phyloP scores from a whole-genome alignment of 2,329 filamentous ascomycete species.

The Fusarium sp. region DNA sequence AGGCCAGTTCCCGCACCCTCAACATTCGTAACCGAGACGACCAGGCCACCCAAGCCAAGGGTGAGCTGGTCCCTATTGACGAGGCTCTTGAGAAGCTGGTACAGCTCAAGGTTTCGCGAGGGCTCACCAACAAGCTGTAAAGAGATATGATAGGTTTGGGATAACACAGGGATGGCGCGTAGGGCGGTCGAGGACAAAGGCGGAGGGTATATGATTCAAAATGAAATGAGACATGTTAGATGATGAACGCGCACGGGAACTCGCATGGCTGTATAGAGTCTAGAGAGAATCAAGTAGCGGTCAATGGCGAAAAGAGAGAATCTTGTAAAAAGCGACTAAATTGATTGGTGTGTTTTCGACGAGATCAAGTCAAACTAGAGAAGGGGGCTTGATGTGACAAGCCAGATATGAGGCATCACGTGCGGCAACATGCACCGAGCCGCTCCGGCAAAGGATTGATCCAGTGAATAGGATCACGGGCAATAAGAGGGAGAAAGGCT shows the following conservation, averaged over 20 bases:
- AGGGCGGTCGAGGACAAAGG: constrained; percentile 38
- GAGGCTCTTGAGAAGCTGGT: constrained; percentile 69
- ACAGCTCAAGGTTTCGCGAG: constrained; percentile 64
- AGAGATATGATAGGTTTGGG: constrained; percentile 17
- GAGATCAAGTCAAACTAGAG: constrained; percentile 15
- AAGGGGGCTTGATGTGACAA: constrained; percentile 22
- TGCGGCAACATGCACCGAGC: constrained; percentile 11
- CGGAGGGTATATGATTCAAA: constrained; percentile 34
- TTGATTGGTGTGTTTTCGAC: constrained; percentile 9
- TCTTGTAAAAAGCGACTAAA: constrained; percentile 4
- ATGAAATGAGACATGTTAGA: constrained; percentile 41
- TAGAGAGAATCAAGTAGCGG: constrained; percentile 28
- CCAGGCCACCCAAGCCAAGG: constrained; percentile 71
- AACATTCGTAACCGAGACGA: constrained; percentile 75
- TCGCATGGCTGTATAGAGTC: constrained; percentile 24
- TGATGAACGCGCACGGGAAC: constrained; percentile 27
- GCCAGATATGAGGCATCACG: not conserved
- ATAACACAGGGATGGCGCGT: constrained; percentile 20
- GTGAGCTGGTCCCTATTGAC: constrained; percentile 68
- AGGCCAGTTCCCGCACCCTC: constrained; percentile 70
- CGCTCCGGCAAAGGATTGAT: constrained; percentile 6
- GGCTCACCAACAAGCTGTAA: constrained; percentile 55
- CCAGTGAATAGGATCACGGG: constrained; percentile 3
- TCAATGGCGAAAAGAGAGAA: constrained; percentile 37
- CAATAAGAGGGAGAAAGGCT: not conserved